Evolutionary conservation across 495 filamentous ascomycete genomes (phyloP).

Genomic region (Saxophila tyrrhenica): DNA sequence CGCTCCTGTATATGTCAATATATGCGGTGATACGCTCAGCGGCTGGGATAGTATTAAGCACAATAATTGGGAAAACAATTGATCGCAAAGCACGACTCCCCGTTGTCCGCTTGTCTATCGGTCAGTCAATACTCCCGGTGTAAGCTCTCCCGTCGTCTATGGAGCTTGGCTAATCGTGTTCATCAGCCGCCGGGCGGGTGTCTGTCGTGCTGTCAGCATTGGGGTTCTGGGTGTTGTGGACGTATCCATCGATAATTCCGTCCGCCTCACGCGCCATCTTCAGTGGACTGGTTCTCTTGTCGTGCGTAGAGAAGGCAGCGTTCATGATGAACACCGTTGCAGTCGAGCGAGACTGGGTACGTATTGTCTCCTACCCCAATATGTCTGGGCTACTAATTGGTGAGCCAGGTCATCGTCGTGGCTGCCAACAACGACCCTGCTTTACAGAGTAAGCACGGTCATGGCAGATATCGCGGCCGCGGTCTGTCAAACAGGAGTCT

Average conservation of each 20-base stretch:
- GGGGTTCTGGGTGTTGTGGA: background rate
- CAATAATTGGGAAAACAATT: slow-evolving; percentile 14
- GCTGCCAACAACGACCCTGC: too few relatives aligned
- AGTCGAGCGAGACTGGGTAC: slow-evolving; percentile 55
- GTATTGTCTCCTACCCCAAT: too few relatives aligned
- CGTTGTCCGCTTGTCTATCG: slow-evolving; percentile 22
- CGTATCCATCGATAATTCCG: background rate
- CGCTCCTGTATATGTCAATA: slow-evolving; percentile 11
- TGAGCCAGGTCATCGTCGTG: too few relatives aligned
- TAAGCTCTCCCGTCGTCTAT: too few relatives aligned
- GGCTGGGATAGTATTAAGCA: slow-evolving; percentile 17
- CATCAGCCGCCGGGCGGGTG: slow-evolving; percentile 3
- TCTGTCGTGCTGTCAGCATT: slow-evolving; percentile 16
- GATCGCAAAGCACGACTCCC: slow-evolving; percentile 17
- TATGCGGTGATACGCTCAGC: slow-evolving; percentile 29
- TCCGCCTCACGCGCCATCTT: slow-evolving; percentile 5
- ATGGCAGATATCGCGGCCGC: too few relatives aligned
- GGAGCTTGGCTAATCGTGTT: too few relatives aligned
- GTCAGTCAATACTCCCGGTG: slow-evolving; percentile 5
- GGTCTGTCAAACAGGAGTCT: too few relatives aligned
- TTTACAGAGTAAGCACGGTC: too few relatives aligned
- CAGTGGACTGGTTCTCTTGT: slow-evolving; percentile 36
- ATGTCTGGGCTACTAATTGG: too few relatives aligned
- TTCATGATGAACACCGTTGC: slow-evolving; percentile 47
- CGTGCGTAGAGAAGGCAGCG: slow-evolving; percentile 47